phyloP scores from a whole-genome alignment of 2,329 filamentous ascomycete species.

The Cladorrhinum sp. region DNA sequence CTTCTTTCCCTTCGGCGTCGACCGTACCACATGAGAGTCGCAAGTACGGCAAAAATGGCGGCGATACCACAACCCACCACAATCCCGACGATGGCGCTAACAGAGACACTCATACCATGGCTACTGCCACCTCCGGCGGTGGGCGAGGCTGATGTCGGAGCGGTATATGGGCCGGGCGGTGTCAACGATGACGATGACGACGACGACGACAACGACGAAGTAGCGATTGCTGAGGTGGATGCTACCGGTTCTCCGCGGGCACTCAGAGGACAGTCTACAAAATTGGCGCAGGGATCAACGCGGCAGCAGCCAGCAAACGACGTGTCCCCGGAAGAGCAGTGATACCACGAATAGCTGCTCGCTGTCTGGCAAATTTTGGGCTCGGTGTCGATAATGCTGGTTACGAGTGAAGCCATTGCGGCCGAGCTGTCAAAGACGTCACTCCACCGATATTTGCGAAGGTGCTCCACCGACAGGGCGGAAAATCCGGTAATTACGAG shows the following conservation, averaged over 20 bases:
- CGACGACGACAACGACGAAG: background rate
- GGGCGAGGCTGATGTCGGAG: background rate
- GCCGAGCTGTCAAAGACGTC: background rate
- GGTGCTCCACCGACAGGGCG: constrained; percentile 12
- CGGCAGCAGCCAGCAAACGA: constrained; percentile 46
- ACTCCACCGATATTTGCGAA: constrained; percentile 10
- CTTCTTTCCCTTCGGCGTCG: constrained; percentile 12
- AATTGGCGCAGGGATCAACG: constrained; percentile 39
- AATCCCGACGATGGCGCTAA: constrained; percentile 22
- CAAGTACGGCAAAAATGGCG: constrained; percentile 15
- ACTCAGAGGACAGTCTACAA: constrained; percentile 31
- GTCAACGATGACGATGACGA: constrained; percentile 15
- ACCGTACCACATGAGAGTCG: constrained; percentile 19
- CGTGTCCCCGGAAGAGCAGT: constrained; percentile 7
- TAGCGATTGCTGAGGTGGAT: background rate
- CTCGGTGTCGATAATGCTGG: constrained; percentile 2
- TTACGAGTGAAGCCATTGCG: constrained; percentile 9
- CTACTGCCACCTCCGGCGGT: background rate
- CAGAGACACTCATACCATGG: constrained; percentile 18
- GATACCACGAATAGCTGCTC: constrained; percentile 19
- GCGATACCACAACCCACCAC: constrained; percentile 18
- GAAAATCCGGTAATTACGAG: constrained; percentile 11
- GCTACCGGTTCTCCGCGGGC: background rate
- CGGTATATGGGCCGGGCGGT: background rate
- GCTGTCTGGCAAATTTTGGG: constrained; percentile 11